These are phyloP conservation scores for Lasiosphaeria miniovina DNA, from an alignment of 495 filamentous ascomycete genomes.

Conservation along the genomic window DNA sequence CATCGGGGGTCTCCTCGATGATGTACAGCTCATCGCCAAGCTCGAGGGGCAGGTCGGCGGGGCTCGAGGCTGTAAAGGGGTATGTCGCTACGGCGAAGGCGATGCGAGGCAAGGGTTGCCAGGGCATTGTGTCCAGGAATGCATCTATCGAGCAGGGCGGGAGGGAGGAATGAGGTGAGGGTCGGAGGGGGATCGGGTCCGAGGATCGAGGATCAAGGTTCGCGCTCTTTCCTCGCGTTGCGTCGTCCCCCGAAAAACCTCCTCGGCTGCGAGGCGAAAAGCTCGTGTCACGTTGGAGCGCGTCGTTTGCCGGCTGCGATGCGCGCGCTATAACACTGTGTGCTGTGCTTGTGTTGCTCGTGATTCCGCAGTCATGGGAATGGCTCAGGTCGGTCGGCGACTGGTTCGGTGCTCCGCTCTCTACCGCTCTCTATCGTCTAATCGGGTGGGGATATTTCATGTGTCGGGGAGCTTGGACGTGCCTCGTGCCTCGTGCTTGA, in stretches of 20 bases:
- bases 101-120: conserved; percentile 93
- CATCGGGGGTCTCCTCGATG: conserved; percentile 85
- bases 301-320: not conserved
- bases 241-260: not conserved
- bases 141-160: conserved; percentile 26
- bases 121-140: conserved; percentile 68
- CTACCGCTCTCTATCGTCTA: not conserved
- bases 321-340: not conserved
- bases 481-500: not conserved
- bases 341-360: not conserved
- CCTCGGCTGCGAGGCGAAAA: not conserved
- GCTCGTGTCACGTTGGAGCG: not conserved
- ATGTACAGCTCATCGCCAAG: conserved; percentile 98
- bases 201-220: not conserved
- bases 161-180: not conserved
- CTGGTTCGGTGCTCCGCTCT: conserved; percentile 1
- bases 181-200: not conserved
- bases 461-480: conserved; percentile 11
- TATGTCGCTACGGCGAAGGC: conserved; percentile 94
- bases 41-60: conserved; percentile 93
- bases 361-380: conserved; percentile 2
- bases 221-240: not conserved
- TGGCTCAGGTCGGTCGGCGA: not conserved
- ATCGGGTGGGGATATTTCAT: not conserved
- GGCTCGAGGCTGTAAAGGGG: conserved; percentile 80